A percentile compares a stretch with the other conserved stretches of the same genome.
These are phyloP conservation scores for Bipolaris bicolor DNA, from an alignment of 2,329 filamentous ascomycete species.

Conservation along the genomic window DNA sequence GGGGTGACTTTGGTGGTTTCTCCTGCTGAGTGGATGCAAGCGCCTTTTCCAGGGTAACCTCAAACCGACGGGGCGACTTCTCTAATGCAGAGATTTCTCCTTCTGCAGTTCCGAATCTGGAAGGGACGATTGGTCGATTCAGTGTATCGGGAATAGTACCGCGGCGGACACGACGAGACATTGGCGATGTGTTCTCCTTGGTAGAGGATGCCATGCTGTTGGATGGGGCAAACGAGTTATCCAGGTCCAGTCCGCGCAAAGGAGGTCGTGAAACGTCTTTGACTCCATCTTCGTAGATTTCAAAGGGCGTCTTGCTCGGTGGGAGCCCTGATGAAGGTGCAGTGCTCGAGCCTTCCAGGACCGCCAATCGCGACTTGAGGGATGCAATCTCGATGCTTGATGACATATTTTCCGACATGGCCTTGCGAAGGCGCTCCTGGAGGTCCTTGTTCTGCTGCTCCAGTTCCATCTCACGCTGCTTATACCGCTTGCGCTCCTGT, in stretches of 20 bases:
- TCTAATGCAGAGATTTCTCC: slow-evolving; percentile 30
- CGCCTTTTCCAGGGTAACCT: slow-evolving; percentile 19
- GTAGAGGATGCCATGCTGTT: slow-evolving; percentile 26
- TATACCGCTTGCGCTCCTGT: slow-evolving; percentile 70
- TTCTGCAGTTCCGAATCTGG: slow-evolving; percentile 26
- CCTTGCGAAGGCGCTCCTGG: slow-evolving; percentile 45
- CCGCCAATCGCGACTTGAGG: slow-evolving; percentile 42
- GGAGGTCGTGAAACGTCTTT: slow-evolving; percentile 25
- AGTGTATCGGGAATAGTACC: slow-evolving; percentile 32
- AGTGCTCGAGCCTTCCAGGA: slow-evolving; percentile 34
- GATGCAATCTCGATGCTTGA: slow-evolving; percentile 43
- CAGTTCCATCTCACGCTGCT: slow-evolving; percentile 68
- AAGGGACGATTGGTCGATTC: slow-evolving; percentile 15
- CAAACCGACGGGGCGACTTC: slow-evolving; percentile 24
- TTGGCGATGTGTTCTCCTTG: slow-evolving; percentile 44
- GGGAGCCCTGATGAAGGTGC: slow-evolving; percentile 22
- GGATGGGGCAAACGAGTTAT: slow-evolving; percentile 21
- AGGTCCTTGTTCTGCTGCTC: slow-evolving; percentile 62
- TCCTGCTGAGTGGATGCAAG: slow-evolving; percentile 13
- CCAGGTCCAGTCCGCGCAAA: slow-evolving; percentile 17
- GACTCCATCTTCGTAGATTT: slow-evolving; percentile 41
- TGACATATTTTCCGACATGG: slow-evolving; percentile 41
- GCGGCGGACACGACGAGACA: slow-evolving; percentile 28
- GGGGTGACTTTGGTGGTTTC: slow-evolving; percentile 26
- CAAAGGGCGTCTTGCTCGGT: slow-evolving; percentile 31